These are phyloP conservation scores for Xerocomellus dryophilus DNA, from an alignment of 768 basidiomycete genomes.

Conservation along the genomic window DNA sequence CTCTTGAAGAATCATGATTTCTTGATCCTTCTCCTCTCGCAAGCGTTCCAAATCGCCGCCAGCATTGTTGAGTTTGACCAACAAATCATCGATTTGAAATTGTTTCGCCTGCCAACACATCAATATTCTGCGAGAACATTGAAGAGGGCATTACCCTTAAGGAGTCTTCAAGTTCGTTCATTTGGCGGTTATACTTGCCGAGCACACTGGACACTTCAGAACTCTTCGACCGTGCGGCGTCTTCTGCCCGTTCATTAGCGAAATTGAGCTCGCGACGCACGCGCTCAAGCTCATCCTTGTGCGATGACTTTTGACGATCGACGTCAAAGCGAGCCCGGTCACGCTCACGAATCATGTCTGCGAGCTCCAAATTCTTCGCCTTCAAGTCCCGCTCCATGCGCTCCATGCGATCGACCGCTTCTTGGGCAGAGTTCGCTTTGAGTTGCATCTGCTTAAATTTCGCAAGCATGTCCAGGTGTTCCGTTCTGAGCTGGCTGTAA, in stretches of 20 bases:
- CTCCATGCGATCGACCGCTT: slow-evolving; percentile 97
- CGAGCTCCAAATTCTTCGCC: slow-evolving; percentile 96
- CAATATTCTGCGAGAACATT: slow-evolving; percentile 2
- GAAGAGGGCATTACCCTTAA: slow-evolving; percentile 58
- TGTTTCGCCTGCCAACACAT: slow-evolving; percentile 73
- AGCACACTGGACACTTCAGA: slow-evolving; percentile 88
- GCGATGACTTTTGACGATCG: slow-evolving; percentile 87
- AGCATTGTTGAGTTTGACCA: slow-evolving; percentile 74
- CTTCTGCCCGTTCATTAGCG: slow-evolving; percentile 97
- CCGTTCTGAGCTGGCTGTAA: slow-evolving; percentile 95
- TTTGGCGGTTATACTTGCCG: slow-evolving; percentile 91
- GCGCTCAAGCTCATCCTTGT: slow-evolving; percentile 94
- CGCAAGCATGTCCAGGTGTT: slow-evolving; percentile 94
- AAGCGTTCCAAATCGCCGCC: slow-evolving; percentile 73
- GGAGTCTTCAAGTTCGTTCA: slow-evolving; percentile 95
- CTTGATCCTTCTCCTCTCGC: slow-evolving; percentile 95
- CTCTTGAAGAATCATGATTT: slow-evolving; percentile 92
- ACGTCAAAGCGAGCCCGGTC: slow-evolving; percentile 95
- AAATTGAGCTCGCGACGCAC: slow-evolving; percentile 89
- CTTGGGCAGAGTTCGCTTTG: slow-evolving; percentile 97
- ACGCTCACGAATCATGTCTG: slow-evolving; percentile 97
- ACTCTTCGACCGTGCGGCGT: slow-evolving; percentile 85
- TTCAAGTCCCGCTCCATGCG: slow-evolving; percentile 98
- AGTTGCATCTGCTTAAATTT: slow-evolving; percentile 98
- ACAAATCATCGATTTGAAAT: slow-evolving; percentile 91